A percentile compares a stretch with the other conserved stretches of the same genome.
These are phyloP conservation scores for Herpetospermum pedunculosum DNA, from an alignment of 306 rosid species.

Conservation along the genomic window DNA sequence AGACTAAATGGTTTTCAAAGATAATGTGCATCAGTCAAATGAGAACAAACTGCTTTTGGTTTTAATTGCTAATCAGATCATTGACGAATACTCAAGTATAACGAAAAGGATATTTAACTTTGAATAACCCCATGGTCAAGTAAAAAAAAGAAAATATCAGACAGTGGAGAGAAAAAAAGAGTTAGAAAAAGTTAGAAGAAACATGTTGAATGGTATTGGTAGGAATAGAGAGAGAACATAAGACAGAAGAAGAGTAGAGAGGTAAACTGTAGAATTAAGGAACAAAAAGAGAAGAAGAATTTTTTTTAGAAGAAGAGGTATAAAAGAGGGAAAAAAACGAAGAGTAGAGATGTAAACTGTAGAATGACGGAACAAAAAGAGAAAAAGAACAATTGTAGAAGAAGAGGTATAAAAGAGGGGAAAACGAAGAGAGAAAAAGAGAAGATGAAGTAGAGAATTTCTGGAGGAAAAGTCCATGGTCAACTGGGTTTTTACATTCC, in stretches of 20 bases:
- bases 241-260: not conserved
- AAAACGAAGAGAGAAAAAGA: not conserved
- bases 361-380: not conserved
- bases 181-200: not conserved
- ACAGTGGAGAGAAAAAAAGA: not conserved
- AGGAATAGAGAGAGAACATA: not conserved
- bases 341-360: not conserved
- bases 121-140: not conserved
- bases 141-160: not conserved
- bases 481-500: not conserved
- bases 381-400: not conserved
- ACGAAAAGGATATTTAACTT: not conserved
- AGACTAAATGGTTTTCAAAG: not conserved
- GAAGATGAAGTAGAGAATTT: not conserved
- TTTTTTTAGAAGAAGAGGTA: not conserved
- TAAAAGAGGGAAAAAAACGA: not conserved
- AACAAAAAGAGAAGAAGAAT: not conserved
- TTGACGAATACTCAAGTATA: not conserved
- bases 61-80: not conserved
- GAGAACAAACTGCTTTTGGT: not conserved
- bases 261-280: not conserved
- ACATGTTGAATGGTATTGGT: not conserved
- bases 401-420: not conserved
- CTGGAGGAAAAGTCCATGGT: not conserved
- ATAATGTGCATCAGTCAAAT: not conserved